Evolutionary conservation across 2,329 filamentous ascomycete genomes (phyloP).

Genomic region (Botrytis tulipae): DNA sequence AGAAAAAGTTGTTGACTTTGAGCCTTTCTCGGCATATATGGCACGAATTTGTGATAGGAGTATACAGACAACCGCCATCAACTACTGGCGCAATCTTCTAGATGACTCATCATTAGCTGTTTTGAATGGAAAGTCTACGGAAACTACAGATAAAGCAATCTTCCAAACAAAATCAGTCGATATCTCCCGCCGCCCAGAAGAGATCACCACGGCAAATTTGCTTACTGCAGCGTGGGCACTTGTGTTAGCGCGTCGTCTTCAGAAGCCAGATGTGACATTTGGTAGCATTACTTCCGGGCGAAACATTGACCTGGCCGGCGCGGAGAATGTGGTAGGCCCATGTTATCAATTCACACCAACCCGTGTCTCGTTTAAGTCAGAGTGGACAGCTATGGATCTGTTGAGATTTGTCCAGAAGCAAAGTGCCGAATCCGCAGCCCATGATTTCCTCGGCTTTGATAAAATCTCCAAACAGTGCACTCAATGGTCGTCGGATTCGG

Average conservation of each 20-base stretch:
- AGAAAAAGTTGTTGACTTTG: constrained; percentile 31
- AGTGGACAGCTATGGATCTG: constrained; percentile 40
- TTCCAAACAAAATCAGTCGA: constrained; percentile 37
- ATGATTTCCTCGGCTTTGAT: constrained; percentile 41
- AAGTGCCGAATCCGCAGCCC: constrained; percentile 35
- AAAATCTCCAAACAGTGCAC: constrained; percentile 41
- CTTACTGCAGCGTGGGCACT: constrained; percentile 47
- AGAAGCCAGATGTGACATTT: constrained; percentile 29
- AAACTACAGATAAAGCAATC: constrained; percentile 34
- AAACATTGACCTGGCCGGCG: constrained; percentile 40
- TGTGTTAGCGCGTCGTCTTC: constrained; percentile 39
- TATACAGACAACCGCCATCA: constrained; percentile 37
- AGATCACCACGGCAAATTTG: constrained; percentile 45
- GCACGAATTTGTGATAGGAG: constrained; percentile 29
- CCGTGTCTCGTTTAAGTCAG: constrained; percentile 41
- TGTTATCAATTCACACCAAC: constrained; percentile 48
- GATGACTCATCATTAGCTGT: constrained; percentile 32
- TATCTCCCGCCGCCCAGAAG: constrained; percentile 31
- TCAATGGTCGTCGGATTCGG: constrained; percentile 34
- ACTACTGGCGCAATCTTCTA: constrained; percentile 49
- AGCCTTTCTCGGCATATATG: constrained; percentile 43
- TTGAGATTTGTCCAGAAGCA: constrained; percentile 40
- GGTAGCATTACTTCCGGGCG: constrained; percentile 43
- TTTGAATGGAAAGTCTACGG: constrained; percentile 21
- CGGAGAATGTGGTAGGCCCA: constrained; percentile 45